Percentiles rank a stretch among this genome's conserved stretches.
Evolutionary conservation across 306 rosid species (phyloP).

Genomic region (Sesbania bispinosa): DNA sequence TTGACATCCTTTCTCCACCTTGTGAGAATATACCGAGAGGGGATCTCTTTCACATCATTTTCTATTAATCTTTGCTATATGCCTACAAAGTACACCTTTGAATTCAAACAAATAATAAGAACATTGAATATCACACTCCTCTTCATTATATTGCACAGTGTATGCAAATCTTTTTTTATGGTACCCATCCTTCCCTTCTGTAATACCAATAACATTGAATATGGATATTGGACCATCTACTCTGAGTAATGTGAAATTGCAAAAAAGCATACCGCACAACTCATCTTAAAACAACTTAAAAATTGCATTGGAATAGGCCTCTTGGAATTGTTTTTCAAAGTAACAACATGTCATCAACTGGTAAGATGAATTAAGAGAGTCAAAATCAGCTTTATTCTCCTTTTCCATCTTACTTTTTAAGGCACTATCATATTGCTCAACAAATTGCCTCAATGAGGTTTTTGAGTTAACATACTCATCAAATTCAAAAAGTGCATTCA

Average conservation of each 20-base stretch:
- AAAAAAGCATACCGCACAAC: not conserved
- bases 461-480: not conserved
- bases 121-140: not conserved
- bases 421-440: too few species aligned
- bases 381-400: not conserved
- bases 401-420: not conserved
- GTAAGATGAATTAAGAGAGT: not conserved
- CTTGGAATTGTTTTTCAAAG: slow-evolving; percentile 16
- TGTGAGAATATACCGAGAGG: not conserved
- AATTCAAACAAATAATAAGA: not conserved
- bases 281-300: not conserved
- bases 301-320: not conserved
- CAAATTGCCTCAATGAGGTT: not conserved
- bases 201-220: not conserved
- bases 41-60: not conserved
- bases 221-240: not conserved
- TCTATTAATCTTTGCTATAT: not conserved
- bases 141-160: not conserved
- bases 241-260: not conserved
- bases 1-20: not conserved
- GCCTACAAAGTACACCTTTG: not conserved
- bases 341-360: not conserved
- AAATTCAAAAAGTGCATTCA: not conserved
- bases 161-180: not conserved
- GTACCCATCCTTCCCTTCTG: not conserved